These are phyloP conservation scores for Rhizoclosmatium sp. DNA, from an alignment of 192 early-diverging fungal genomes.

Conservation along the genomic window DNA sequence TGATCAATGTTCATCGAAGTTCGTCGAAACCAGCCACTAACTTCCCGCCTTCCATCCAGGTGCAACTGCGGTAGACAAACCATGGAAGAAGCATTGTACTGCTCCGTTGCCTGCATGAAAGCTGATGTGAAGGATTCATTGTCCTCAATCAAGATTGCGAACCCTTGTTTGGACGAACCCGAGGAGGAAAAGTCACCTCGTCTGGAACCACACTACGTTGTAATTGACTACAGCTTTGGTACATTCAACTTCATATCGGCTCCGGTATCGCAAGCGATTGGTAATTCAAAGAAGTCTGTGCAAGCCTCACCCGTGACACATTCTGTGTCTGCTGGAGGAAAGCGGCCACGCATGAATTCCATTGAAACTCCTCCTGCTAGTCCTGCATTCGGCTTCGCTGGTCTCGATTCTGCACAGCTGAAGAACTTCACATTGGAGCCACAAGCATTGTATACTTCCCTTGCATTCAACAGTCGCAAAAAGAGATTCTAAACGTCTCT, in stretches of 20 bases:
- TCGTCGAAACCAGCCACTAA: too few species aligned
- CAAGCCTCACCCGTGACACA: too few species aligned
- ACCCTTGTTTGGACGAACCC: too few species aligned
- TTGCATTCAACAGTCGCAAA: neutral
- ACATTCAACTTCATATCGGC: neutral
- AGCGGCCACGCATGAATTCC: conserved; percentile 15
- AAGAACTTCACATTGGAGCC: neutral
- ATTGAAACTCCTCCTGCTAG: conserved; percentile 1
- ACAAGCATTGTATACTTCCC: neutral
- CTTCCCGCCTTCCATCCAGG: neutral
- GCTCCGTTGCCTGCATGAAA: conserved; percentile 2
- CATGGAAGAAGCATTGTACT: neutral
- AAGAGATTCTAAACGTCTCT: neutral
- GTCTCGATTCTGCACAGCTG: neutral
- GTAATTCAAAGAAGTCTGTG: too few species aligned
- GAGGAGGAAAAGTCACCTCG: too few species aligned
- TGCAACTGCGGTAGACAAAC: conserved; percentile 21
- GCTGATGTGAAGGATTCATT: neutral
- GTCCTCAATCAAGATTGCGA: too few species aligned
- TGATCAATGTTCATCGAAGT: too few species aligned
- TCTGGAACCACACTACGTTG: neutral
- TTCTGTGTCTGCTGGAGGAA: neutral
- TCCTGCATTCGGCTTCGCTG: neutral
- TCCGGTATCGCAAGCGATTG: too few species aligned
- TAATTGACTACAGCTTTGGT: neutral